Evolutionary conservation across 1,284 basidiomycete genomes (phyloP).

Genomic region (Puccinia triticina): DNA sequence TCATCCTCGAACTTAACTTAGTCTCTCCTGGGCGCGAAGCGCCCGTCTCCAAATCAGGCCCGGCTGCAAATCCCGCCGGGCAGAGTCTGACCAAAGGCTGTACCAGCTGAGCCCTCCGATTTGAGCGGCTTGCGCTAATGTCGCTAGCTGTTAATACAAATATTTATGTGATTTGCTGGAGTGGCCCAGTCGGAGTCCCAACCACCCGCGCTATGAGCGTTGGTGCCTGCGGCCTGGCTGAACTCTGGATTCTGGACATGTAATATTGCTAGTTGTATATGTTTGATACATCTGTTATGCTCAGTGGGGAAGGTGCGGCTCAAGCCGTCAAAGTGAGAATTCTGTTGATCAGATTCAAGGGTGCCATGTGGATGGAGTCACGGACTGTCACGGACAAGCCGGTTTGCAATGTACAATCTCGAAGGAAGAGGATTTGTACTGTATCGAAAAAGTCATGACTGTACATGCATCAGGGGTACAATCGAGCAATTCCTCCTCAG

Average conservation of each 20-base stretch:
- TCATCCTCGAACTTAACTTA: too few species aligned
- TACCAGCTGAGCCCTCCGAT: too few species aligned
- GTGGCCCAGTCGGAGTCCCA: too few species aligned
- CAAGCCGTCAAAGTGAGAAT: slow-evolving; percentile 6
- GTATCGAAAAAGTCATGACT: neutral
- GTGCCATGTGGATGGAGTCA: neutral
- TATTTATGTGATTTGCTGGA: too few species aligned
- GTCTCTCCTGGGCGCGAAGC: too few species aligned
- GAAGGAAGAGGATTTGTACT: neutral
- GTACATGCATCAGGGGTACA: slow-evolving; percentile 2
- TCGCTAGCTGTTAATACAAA: too few species aligned
- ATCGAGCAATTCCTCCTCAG: neutral
- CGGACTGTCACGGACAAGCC: slow-evolving; percentile 3
- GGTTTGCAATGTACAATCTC: neutral
- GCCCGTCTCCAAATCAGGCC: too few species aligned
- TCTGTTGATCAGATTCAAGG: neutral
- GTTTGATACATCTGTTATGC: neutral
- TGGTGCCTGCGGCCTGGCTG: neutral
- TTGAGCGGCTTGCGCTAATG: too few species aligned
- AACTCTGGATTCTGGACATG: neutral
- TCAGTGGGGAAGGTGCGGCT: neutral
- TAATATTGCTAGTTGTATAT: neutral
- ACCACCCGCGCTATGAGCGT: too few species aligned
- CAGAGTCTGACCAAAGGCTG: too few species aligned
- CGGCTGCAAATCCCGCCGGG: too few species aligned